A percentile compares a stretch with the other conserved stretches of the same genome.
Evolutionary conservation across 2,329 filamentous ascomycete species (phyloP).

Genomic region (Aureobasidium namibiae): DNA sequence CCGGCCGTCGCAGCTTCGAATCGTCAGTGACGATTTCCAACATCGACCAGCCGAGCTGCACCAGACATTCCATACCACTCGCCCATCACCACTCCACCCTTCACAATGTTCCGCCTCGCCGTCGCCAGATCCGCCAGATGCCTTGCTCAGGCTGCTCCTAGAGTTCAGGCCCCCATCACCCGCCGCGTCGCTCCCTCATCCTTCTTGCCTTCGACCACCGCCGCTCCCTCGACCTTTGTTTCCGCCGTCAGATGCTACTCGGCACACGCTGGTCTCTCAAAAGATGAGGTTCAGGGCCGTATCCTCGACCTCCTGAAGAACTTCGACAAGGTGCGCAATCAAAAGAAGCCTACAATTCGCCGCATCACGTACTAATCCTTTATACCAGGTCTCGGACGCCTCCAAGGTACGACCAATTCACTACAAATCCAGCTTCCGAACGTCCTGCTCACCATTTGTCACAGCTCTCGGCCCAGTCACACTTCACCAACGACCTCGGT

Average conservation of each 20-base stretch:
- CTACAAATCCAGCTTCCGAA: not conserved
- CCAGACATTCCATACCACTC: not conserved
- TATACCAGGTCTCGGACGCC: constrained; percentile 51
- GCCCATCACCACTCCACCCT: not conserved
- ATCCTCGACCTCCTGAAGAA: constrained; percentile 90
- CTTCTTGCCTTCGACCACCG: constrained; percentile 53
- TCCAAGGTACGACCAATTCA: constrained; percentile 43
- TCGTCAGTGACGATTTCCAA: constrained; percentile 5
- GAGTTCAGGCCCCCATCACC: constrained; percentile 43
- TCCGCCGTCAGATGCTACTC: constrained; percentile 78
- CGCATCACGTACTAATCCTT: constrained; percentile 17
- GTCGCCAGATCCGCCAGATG: constrained; percentile 67
- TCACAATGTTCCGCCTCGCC: constrained; percentile 82
- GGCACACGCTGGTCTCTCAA: constrained; percentile 66
- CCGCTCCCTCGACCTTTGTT: constrained; percentile 55
- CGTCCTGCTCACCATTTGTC: not conserved
- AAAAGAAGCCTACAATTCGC: not conserved
- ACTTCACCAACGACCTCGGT: constrained; percentile 93
- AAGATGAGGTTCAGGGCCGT: constrained; percentile 80
- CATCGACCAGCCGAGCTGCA: not conserved
- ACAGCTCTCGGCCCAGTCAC: constrained; percentile 73
- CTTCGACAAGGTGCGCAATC: constrained; percentile 76
- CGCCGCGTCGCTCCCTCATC: constrained; percentile 52
- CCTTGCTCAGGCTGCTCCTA: constrained; percentile 33
- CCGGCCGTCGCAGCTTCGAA: not conserved